Evolutionary conservation across 208 protist species (phyloP).

Genomic region (Angomonas deanei): DNA sequence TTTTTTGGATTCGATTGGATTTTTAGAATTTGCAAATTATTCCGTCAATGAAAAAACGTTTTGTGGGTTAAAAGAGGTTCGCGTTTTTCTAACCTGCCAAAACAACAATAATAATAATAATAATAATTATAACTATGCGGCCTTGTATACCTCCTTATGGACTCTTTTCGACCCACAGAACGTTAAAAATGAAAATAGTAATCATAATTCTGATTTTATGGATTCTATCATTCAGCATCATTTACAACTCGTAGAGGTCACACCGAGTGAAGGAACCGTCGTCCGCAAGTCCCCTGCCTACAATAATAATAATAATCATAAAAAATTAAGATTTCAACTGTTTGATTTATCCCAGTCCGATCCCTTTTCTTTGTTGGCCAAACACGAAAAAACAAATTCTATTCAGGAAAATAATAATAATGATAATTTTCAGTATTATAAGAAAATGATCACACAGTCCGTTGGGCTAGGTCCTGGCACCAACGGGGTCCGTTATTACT

Average conservation of each 20-base stretch:
- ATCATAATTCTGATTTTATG: too few species aligned
- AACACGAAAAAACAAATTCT: neutral
- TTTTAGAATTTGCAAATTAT: conserved; percentile 72
- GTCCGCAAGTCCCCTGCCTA: neutral
- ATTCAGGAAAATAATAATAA: neutral
- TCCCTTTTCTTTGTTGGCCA: neutral
- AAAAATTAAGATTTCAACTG: too few species aligned
- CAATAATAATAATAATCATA: too few species aligned
- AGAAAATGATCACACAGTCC: too few species aligned
- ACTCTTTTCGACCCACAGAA: too few species aligned
- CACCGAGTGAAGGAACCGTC: neutral
- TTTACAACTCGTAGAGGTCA: neutral
- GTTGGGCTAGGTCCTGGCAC: conserved; percentile 39
- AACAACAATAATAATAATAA: too few species aligned
- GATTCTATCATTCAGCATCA: too few species aligned
- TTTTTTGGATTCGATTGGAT: conserved; percentile 29
- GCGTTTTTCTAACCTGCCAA: conserved; percentile 36
- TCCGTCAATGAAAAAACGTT: conserved; percentile 50
- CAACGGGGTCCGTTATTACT: conserved; percentile 7
- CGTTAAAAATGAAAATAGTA: too few species aligned
- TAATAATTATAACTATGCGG: too few species aligned
- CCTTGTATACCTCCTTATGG: neutral
- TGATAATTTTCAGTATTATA: too few species aligned
- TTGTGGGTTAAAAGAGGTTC: conserved; percentile 60
- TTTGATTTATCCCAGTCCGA: conserved; percentile 49